Conservation (phyloP, 1,284 basidiomycete genomes). For the Puccinia coronata region DNA sequence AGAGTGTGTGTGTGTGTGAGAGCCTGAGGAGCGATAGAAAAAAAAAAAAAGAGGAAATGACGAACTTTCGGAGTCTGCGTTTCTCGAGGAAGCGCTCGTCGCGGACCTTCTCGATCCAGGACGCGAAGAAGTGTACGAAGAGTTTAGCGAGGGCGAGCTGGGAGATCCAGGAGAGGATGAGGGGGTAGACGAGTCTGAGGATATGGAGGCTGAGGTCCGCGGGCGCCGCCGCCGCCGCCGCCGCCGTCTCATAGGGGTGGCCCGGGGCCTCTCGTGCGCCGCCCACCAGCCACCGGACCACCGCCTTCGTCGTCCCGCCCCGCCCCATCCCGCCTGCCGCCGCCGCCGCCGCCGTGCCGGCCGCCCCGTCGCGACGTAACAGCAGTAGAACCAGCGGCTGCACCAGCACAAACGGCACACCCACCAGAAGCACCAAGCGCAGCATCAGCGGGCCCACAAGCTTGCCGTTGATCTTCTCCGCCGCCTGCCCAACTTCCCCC, state of each 20-base stretch:
- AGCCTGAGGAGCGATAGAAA: neutral
- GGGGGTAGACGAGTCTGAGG: conserved; percentile 26
- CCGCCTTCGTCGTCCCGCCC: neutral
- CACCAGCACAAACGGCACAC: conserved; percentile 5
- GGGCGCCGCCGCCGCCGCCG: neutral
- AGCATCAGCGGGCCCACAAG: conserved; percentile 9
- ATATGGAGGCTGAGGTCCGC: neutral
- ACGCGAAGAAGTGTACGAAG: conserved; percentile 13
- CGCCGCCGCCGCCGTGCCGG: too few species aligned
- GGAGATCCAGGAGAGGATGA: conserved; percentile 29
- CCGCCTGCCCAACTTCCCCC: neutral
- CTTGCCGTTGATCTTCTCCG: conserved; percentile 19
- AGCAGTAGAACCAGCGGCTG: conserved; percentile 15
- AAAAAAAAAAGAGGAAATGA: neutral
- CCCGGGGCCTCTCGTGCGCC: neutral
- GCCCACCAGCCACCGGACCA: neutral
- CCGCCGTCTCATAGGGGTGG: neutral
- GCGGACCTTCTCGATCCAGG: conserved; percentile 46
- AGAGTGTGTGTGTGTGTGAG: neutral
- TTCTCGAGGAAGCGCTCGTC: conserved; percentile 48
- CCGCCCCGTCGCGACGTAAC: neutral
- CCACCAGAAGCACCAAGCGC: neutral
- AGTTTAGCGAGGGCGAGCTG: conserved; percentile 13
- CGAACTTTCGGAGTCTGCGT: conserved; percentile 39
- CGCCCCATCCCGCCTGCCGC: neutral